Base-by-base conservation (phyloP, 768 basidiomycete species). In the Cubamyces sp. region DNA sequence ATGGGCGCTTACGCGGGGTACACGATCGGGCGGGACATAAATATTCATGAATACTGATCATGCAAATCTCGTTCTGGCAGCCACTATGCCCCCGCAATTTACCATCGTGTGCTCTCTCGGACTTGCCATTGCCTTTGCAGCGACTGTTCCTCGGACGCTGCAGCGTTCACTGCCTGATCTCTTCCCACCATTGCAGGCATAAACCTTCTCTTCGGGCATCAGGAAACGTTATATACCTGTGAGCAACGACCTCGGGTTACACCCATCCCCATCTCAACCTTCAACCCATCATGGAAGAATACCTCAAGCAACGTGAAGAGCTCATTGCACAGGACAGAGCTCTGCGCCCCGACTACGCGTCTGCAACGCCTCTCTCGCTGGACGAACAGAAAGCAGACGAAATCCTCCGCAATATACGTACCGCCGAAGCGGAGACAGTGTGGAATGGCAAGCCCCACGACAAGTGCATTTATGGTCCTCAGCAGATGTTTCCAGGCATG, bases 401-500 rank as follows among this genome's bases (percentile, higher is more conserved):
- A 56, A 76, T 85, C 53, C 70, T 87, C 37, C 78, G 87, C 21
- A 70, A 72, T 26, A 81, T 92, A 57, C 84, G 90, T 37, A 72
- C 76, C 0, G 61, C 69, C 9, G 90, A 92, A 66, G 83, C 81
- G 0, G 68, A 73, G 23, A 78, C 80, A 0, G 76, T 91, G n/a
- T 91, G 90, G 90, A 77, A 68, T 40, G 74, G 73, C 48, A 82
- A 86, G 23, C 76, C 83, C 8, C 54, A 54, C 16, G 25, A 54
- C 18, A 30, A 47, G 3, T 50, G 58, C 37, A 37, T 39, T 23
- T 41, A 81, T 16, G 78, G 78, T 4, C 76, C 85, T 48, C 82
- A 80, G 4, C 84, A 90, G 66, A 78, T 86, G 1, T 91, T 89
- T 65, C 88, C 88, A 21, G 90, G 90, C 45, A 90, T 91, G 88